phyloP scores from a whole-genome alignment of 179 eudicot genomes.

The Patellifolia procumbens region DNA sequence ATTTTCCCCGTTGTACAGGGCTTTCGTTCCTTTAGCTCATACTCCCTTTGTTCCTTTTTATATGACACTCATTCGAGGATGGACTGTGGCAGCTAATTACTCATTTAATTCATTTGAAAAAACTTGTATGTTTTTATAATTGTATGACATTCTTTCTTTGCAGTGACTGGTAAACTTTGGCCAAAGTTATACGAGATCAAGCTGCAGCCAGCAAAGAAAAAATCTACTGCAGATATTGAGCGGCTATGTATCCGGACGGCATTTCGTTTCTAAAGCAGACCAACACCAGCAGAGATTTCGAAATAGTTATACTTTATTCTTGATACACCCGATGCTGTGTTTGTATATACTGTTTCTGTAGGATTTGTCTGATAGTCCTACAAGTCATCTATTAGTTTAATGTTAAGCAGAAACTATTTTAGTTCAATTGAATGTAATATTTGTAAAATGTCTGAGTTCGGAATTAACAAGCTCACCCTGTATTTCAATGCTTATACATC shows the following conservation, averaged over 20 bases:
- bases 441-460: neutral
- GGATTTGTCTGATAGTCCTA: neutral
- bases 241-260: conserved; percentile 47
- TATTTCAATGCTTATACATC: neutral
- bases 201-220: conserved; percentile 48
- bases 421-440: neutral
- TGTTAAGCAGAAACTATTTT: neutral
- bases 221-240: conserved; percentile 36
- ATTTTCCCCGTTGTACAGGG: neutral
- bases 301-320: neutral
- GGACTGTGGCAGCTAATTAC: no score
- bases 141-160: conserved; percentile 4
- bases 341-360: neutral
- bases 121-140: no score
- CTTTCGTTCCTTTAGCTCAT: neutral
- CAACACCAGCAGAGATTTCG: neutral
- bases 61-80: no score
- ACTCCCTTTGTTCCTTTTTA: neutral
- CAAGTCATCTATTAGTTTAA: neutral
- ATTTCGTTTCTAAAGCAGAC: conserved; percentile 34
- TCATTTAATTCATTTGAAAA: no score
- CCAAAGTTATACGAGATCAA: conserved; percentile 88
- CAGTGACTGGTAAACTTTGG: conserved; percentile 96
- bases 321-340: neutral
- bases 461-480: neutral